Evolutionary conservation across 495 filamentous ascomycete genomes (phyloP).

Genomic region (Aspergillus sclerotioniger): DNA sequence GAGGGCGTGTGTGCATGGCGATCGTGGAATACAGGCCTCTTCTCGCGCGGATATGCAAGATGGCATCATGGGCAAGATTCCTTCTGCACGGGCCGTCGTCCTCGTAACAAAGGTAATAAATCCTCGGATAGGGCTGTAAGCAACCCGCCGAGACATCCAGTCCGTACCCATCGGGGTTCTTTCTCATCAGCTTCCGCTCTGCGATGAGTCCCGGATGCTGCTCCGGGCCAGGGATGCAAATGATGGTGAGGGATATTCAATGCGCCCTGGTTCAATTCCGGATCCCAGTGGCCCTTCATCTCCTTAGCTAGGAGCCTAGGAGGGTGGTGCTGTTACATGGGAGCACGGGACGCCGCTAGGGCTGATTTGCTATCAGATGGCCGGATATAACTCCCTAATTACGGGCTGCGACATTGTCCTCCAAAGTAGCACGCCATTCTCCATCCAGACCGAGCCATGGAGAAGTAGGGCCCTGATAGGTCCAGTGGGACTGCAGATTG

Average conservation of each 20-base stretch:
- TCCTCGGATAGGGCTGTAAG: neutral
- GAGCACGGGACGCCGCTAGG: neutral
- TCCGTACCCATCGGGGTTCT: too few species aligned
- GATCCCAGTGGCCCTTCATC: neutral
- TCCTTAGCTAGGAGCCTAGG: neutral
- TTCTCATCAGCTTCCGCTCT: too few species aligned
- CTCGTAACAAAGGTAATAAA: too few species aligned
- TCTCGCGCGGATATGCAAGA: slow-evolving; percentile 2
- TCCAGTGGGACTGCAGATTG: neutral
- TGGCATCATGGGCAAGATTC: slow-evolving; percentile 5
- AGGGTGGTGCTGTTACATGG: neutral
- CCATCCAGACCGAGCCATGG: neutral
- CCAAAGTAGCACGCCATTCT: neutral
- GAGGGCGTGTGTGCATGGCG: slow-evolving; percentile 1
- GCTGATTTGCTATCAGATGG: slow-evolving; percentile 1
- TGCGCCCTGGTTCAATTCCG: too few species aligned
- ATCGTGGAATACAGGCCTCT: neutral
- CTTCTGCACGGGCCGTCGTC: neutral
- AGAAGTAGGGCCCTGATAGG: neutral
- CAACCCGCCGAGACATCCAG: neutral
- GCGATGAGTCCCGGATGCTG: too few species aligned
- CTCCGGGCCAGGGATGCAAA: too few species aligned
- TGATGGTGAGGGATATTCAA: too few species aligned
- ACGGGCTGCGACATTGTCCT: neutral
- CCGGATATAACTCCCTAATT: neutral